Evolutionary conservation across 768 basidiomycete species (phyloP).

Genomic region (Rhizopogon vesiculosus): DNA sequence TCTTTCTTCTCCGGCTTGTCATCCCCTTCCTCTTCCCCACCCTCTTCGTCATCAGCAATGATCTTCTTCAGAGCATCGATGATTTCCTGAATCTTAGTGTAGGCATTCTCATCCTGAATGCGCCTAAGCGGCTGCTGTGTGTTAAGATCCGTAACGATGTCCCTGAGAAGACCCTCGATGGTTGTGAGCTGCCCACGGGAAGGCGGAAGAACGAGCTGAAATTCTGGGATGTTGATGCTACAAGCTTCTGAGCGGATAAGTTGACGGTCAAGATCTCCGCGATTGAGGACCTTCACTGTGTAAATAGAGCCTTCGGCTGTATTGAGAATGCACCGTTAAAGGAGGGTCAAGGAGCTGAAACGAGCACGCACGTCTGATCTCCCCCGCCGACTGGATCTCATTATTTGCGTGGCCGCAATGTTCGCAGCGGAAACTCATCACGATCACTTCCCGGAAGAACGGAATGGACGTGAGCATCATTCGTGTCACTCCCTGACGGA

Average conservation of each 20-base stretch:
- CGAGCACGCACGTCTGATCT: slow-evolving; percentile 68
- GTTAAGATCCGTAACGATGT: slow-evolving; percentile 75
- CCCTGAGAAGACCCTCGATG: slow-evolving; percentile 85
- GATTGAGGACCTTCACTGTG: slow-evolving; percentile 69
- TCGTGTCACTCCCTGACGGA: slow-evolving; percentile 73
- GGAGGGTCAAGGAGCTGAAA: neutral
- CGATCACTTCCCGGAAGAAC: slow-evolving; percentile 90
- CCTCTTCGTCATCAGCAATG: slow-evolving; percentile 57
- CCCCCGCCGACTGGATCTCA: slow-evolving; percentile 88
- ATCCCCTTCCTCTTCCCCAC: slow-evolving; percentile 33
- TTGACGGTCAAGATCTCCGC: slow-evolving; percentile 86
- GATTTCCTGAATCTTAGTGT: slow-evolving; percentile 69
- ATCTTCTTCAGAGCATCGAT: slow-evolving; percentile 62
- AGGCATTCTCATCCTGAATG: slow-evolving; percentile 69
- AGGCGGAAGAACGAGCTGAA: slow-evolving; percentile 86
- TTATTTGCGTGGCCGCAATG: slow-evolving; percentile 89
- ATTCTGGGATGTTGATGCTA: slow-evolving; percentile 81
- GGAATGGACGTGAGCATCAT: slow-evolving; percentile 92
- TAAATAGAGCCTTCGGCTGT: slow-evolving; percentile 81
- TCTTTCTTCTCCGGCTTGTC: slow-evolving; percentile 26
- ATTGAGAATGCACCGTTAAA: neutral
- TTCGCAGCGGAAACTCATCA: slow-evolving; percentile 96
- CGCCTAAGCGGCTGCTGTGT: slow-evolving; percentile 80
- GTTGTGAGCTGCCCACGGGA: slow-evolving; percentile 94
- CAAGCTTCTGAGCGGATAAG: slow-evolving; percentile 85